Conservation (phyloP, 78 protist species). For the Polysphondylium violaceum region DNA sequence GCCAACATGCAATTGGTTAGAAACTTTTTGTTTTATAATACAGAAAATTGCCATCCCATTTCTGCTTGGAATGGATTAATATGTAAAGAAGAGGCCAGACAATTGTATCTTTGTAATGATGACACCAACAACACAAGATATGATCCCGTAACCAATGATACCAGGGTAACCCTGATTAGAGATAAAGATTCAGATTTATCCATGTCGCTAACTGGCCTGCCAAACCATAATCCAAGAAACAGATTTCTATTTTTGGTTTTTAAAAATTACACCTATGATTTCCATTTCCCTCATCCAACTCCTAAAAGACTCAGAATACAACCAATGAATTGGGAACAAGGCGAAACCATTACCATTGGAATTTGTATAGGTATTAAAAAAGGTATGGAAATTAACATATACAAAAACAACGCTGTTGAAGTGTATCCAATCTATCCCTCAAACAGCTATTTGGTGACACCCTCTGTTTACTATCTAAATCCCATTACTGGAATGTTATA, state of each 20-base stretch:
- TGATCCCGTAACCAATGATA: not conserved
- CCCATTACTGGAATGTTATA: conserved; percentile 16
- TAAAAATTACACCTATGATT: conserved; percentile 8
- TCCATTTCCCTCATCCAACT: conserved; percentile 57
- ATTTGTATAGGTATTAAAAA: conserved; percentile 25
- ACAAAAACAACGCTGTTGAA: not conserved
- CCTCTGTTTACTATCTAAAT: not conserved
- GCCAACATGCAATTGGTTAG: not conserved
- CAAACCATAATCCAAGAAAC: conserved; percentile 41
- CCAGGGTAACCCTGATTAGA: not conserved
- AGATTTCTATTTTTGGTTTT: conserved; percentile 4
- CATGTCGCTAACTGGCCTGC: conserved; percentile 13
- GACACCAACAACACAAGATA: not conserved
- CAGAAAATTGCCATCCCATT: not conserved
- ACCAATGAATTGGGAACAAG: conserved; percentile 44
- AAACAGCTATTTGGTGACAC: not conserved
- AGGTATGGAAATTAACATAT: not conserved
- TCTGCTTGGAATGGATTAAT: conserved; percentile 3
- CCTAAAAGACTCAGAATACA: conserved; percentile 6
- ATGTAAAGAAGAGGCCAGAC: conserved; percentile 13
- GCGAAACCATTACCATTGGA: conserved; percentile 26
- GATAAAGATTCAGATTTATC: not conserved
- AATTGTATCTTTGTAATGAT: not conserved
- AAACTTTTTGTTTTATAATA: conserved; percentile 1
- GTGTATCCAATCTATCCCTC: not conserved